Evolutionary conservation across 495 filamentous ascomycete species (phyloP), one percentile per base, ranked within the genome.

Genomic region (Hypoxylon lienhwacheense): DNA sequence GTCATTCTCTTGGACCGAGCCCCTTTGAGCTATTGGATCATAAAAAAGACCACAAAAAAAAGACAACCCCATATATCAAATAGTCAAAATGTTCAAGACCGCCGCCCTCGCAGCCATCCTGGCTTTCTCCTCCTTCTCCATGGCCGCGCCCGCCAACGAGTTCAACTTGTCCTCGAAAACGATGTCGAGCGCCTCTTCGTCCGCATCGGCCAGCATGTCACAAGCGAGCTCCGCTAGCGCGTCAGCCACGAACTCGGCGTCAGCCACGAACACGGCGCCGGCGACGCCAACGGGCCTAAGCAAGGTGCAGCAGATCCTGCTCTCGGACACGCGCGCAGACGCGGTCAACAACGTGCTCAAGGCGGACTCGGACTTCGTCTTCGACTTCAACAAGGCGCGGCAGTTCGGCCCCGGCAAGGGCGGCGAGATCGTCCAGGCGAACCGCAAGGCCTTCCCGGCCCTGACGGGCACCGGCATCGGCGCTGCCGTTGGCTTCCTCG

Each of bases 401-500:
- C 45, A 49, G 21, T 47, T 53, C 50, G 57, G 58, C 15, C 59
- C 66, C 5, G 66, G 68, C 44, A 37, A 53, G 33, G 73, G 72
- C 45, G 73, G 74, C 29, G 58, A 63, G 49, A 61, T 68, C 43
- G 69, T 75, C 25, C 60, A 61, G 11, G 70, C 68, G 6, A 68
- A 66, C 53, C 61, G 70, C 20, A 63, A 71, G 49, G 62, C 61
- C n/a, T 75, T 76, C 52, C 74, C 73, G 1, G 66, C 71, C 0
- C 59, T 77, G 17, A 70, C 74, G 32, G 70, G 66, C 19, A 68
- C 63, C 3, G 66, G 63, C 32, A 60, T 66, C 32, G 58, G 59
- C 49, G 67, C 68, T 61, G 59, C 64, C 7, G 55, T 74, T 7
- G 72, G 72, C 15, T 75, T 75, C 57, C 42, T 77, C 26, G 67